phyloP scores from a whole-genome alignment of 331 rosid genomes.

The Malus hybrid region DNA sequence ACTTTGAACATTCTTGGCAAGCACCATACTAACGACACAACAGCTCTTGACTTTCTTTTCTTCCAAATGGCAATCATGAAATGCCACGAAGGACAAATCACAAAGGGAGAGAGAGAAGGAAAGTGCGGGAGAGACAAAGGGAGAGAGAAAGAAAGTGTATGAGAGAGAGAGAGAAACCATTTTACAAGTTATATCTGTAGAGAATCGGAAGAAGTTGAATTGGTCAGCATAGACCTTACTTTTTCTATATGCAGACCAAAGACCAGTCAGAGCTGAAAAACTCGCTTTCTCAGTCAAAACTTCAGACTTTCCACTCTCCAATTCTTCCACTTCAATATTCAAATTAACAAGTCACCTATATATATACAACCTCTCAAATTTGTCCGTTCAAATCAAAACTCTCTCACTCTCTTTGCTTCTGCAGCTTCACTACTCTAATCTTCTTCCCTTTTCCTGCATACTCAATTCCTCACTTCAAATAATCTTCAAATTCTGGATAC shows the following conservation, averaged over 20 bases:
- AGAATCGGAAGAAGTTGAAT: constrained; percentile 8
- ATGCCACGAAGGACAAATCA: constrained; percentile 18
- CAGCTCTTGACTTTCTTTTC: too few relatives aligned
- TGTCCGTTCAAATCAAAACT: neutral
- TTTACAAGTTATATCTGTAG: too few relatives aligned
- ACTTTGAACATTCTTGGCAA: too few relatives aligned
- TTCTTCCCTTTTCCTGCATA: neutral
- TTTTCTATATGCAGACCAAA: constrained; percentile 18
- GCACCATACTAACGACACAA: too few relatives aligned
- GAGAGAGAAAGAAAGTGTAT: too few relatives aligned
- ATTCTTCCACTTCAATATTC: neutral
- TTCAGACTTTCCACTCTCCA: constrained; percentile 20
- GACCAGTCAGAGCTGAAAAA: constrained; percentile 57
- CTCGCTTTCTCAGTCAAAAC: constrained; percentile 54
- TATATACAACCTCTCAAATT: constrained; percentile 6
- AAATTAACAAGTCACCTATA: neutral
- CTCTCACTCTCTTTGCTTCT: constrained; percentile 5
- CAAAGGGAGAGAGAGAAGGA: neutral
- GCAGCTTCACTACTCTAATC: constrained; percentile 3
- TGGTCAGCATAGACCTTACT: constrained; percentile 36
- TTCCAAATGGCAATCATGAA: too few relatives aligned
- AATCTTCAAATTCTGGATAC: constrained; percentile 3
- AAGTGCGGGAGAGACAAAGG: too few relatives aligned
- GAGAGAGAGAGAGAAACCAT: too few relatives aligned
- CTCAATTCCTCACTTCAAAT: neutral